Evolutionary conservation across 345 rosid genomes (phyloP), one percentile per base, ranked within the genome.

Genomic region (Hibiscus mutabilis): DNA sequence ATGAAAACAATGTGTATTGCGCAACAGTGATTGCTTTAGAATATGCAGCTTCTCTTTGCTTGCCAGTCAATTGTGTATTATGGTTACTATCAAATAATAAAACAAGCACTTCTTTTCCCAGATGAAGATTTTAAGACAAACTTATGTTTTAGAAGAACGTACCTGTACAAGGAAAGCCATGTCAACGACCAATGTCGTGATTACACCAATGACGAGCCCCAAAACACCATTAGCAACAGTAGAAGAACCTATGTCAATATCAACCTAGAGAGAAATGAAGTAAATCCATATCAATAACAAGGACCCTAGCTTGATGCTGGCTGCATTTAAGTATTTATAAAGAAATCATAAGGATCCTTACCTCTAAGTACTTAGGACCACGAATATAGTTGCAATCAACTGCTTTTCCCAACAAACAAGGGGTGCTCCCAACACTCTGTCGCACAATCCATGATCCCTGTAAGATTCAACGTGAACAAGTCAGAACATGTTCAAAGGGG

Each of bases 381-480:
- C 96, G 97, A 33, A 92, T 87, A 77, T 96, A 96, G 80, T 83
- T 96, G 89, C 97, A 88, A 75, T 96, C 99, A 67, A 96, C 95
- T 35, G 98, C 96, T 79, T 92, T 92, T 31, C 99, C 99, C 76
- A 96, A 78, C 68, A 96, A 84, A 79, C 99, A 96, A 5, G 99
- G 97, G 25, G 97, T 96, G 83, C 97, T 96, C 76, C 99, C 99
- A 69, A 89, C 99, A 73, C 99, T 96, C 80, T 96, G 99, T 55
- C 97, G 89, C 65, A 96, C 99, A 61, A 96, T 92, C 99, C 99
- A 96, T 29, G 99, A 96, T 14, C 99, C 99, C 99, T 92, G 86
- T 74, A 73, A 44, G 64, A 66, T 64, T 60, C 24, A 70, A 2
- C n/a, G n/a, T 14, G 62, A 52, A 57, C 33, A 57, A 65, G 29